phyloP scores from a whole-genome alignment of 164 flowering plant species.

The Liquidambar formosana region DNA sequence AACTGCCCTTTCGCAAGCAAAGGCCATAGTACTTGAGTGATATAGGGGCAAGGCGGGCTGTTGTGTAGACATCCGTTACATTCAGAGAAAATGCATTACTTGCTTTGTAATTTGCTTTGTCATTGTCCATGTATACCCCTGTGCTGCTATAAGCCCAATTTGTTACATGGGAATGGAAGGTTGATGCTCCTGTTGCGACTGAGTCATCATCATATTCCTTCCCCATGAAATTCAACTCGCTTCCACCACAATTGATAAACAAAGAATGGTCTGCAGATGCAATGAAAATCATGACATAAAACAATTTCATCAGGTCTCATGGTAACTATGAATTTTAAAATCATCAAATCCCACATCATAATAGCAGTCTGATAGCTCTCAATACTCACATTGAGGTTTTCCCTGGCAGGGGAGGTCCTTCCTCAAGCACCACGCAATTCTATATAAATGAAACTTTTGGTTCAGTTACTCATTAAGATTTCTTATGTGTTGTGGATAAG shows the following conservation, averaged over 20 bases:
- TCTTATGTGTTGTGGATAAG: not conserved
- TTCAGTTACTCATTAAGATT: not conserved
- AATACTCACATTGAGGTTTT: conserved; percentile 44
- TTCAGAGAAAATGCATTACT: conserved; percentile 23
- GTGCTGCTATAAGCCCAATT: conserved; percentile 73
- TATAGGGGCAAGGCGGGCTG: conserved; percentile 69
- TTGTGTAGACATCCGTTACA: conserved; percentile 31
- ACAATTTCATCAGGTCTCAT: not conserved
- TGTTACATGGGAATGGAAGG: conserved; percentile 25
- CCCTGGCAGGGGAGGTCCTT: conserved; percentile 59
- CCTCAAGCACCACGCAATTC: conserved; percentile 61
- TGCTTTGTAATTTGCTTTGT: conserved; percentile 21
- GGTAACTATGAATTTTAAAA: not conserved
- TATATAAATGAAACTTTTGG: conserved; percentile 13
- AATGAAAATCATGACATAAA: not conserved
- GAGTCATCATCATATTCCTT: conserved; percentile 53
- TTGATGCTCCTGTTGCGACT: conserved; percentile 35
- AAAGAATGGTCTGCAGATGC: conserved; percentile 52
- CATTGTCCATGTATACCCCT: conserved; percentile 40
- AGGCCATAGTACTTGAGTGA: conserved; percentile 83
- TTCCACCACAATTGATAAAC: conserved; percentile 83
- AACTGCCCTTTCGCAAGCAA: conserved; percentile 69
- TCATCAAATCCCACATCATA: not conserved
- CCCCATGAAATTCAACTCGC: conserved; percentile 19
- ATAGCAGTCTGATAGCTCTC: not conserved